Evolutionary conservation across 768 basidiomycete genomes (phyloP), one percentile per base, ranked within the genome.

Genomic region (Phylloporus arenicola): DNA sequence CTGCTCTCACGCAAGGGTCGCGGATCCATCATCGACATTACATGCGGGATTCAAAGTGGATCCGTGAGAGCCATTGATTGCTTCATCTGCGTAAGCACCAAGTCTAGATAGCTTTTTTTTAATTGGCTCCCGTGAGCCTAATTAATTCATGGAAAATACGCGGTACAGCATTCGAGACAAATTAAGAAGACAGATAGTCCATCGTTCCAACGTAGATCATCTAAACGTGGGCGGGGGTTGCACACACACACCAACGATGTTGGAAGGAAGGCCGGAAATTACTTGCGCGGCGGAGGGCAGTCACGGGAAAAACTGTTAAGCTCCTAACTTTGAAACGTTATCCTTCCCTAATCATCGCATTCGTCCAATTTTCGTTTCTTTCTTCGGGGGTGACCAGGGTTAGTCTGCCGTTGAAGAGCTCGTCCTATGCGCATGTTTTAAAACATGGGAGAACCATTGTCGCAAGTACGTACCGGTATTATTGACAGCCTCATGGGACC

Each of bases 331-430:
- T 20, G 44, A 9, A 22, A 41, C 40, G 13, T 27, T 27, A 42
- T n/a, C 13, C 13, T 38, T 19, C 29, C 29, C 37, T 58, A 52
- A 35, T 50, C 48, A 13, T 53, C 50, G 16, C 46, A 48, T 3
- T 50, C 55, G 4, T 44, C 50, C 46, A 67, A 11, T 41, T 53
- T 67, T 24, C 65, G 63, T 47, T 60, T 64, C 48, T 49, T 68
- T 30, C n/a, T n/a, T 13, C 13, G 35, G 12, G 19, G 47, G 52
- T 52, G 52, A 1, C 37, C n/a, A 42, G 45, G 46, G 41, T 53
- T 51, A 13, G 16, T 29, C 24, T 8, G 7, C 1, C 22, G 19
- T n/a, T 2, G 13, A 25, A 19, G 30, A 12, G 3, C 14, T 30
- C 29, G 11, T 12, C 27, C 25, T 25, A 20, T 30, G 16, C 12